Conservation (phyloP, 129 eudicot species). For the Pittosporum tobira region DNA sequence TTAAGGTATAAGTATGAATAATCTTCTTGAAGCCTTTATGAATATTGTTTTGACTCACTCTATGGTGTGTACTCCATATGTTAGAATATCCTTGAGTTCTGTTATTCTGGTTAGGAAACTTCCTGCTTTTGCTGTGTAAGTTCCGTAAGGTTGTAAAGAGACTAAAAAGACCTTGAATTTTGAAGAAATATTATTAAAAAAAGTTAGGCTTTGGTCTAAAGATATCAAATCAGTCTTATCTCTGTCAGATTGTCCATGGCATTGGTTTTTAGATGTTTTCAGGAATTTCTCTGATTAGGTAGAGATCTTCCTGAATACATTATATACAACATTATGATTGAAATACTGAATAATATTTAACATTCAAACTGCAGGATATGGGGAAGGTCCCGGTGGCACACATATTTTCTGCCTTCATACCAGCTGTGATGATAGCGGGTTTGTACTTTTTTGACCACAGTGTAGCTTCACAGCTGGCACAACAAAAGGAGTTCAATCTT, state of each 20-base stretch:
- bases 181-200: too few species aligned
- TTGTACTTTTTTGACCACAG: conserved; percentile 96
- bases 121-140: background rate
- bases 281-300: background rate
- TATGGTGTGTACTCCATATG: too few species aligned
- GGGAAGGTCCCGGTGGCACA: conserved; percentile 54
- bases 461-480: conserved; percentile 96
- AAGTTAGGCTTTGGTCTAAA: too few species aligned
- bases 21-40: background rate
- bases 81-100: background rate
- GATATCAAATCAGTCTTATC: background rate
- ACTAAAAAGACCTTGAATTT: too few species aligned
- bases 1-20: conserved; percentile 30
- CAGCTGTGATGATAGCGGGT: conserved; percentile 92
- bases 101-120: background rate
- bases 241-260: background rate
- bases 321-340: background rate
- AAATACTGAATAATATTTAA: conserved; percentile 4
- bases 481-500: conserved; percentile 85
- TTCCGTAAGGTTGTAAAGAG: background rate
- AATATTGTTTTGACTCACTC: background rate
- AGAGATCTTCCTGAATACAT: background rate
- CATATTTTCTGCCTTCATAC: conserved; percentile 66
- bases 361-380: conserved; percentile 65
- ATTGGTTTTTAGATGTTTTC: background rate